A percentile compares a stretch with the other conserved stretches of the same genome.
Evolutionary conservation across 495 filamentous ascomycete genomes (phyloP).

Genomic region (Oleoguttula mirabilis): DNA sequence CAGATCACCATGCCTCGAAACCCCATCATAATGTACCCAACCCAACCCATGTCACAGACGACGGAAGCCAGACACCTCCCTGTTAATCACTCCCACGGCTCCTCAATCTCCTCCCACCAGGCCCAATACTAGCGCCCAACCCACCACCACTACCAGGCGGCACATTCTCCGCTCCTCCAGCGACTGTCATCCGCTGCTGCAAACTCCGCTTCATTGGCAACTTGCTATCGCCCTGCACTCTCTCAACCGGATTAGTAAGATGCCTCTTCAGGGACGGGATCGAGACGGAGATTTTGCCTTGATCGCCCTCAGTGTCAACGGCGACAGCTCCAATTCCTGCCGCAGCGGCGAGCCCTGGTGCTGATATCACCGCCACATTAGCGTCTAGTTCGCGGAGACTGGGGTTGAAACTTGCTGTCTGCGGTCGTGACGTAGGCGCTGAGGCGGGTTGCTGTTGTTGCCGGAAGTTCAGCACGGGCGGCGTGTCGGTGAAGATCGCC

Average conservation of each 20-base stretch:
- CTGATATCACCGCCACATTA: slow-evolving; percentile 19
- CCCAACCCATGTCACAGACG: too few relatives aligned
- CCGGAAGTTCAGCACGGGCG: slow-evolving; percentile 7
- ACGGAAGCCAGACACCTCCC: too few relatives aligned
- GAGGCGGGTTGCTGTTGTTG: slow-evolving; percentile 6
- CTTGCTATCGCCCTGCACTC: slow-evolving; percentile 17
- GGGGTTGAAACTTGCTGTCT: slow-evolving; percentile 8
- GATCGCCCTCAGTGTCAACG: slow-evolving; percentile 10
- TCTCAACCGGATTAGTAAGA: slow-evolving; percentile 15
- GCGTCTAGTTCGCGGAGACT: slow-evolving; percentile 30
- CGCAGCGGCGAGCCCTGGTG: slow-evolving; percentile 9
- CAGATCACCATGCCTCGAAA: too few relatives aligned
- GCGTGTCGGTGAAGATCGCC: slow-evolving; percentile 27
- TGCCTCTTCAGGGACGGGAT: slow-evolving; percentile 22
- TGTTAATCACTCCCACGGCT: slow-evolving; percentile 24
- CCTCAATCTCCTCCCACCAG: slow-evolving; percentile 23
- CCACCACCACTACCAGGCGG: not conserved
- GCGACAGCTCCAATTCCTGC: slow-evolving; percentile 9
- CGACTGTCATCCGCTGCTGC: slow-evolving; percentile 27
- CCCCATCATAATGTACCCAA: too few relatives aligned
- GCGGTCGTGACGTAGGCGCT: slow-evolving; percentile 5
- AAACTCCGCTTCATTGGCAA: slow-evolving; percentile 27
- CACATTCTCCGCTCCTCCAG: slow-evolving; percentile 20
- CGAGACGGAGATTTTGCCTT: slow-evolving; percentile 9
- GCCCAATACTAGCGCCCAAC: slow-evolving; percentile 18